Evolutionary conservation across 306 rosid species (phyloP).

Genomic region (Acacia confusa): DNA sequence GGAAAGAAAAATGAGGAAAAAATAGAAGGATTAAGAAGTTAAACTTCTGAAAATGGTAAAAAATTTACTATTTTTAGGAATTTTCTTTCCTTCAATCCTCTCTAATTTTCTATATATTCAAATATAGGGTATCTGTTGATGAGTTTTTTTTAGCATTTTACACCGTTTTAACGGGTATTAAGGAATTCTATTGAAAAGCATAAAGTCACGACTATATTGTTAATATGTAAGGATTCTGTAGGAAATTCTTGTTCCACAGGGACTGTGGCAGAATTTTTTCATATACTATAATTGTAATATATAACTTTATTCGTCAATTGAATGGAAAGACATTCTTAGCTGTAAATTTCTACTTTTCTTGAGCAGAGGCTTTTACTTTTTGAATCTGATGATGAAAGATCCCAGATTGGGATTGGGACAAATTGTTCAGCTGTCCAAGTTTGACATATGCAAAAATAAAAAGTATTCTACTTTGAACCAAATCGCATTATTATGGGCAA

Average conservation of each 20-base stretch:
- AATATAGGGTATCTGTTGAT: not conserved
- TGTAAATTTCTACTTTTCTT: not conserved
- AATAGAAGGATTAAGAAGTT: no score
- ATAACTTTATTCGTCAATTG: slow-evolving; percentile 19
- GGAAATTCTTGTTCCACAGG: slow-evolving; percentile 23
- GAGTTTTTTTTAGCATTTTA: not conserved
- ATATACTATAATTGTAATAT: slow-evolving; percentile 33
- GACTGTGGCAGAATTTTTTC: slow-evolving; percentile 36
- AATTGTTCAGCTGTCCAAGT: not conserved
- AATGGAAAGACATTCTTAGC: slow-evolving; percentile 13
- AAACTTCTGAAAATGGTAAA: no score
- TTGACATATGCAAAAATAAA: slow-evolving; percentile 16
- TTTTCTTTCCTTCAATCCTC: no score
- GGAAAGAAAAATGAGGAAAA: no score
- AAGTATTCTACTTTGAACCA: not conserved
- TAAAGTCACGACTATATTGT: not conserved
- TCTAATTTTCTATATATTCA: no score
- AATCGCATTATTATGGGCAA: not conserved
- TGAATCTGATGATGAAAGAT: not conserved
- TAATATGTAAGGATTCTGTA: slow-evolving; percentile 9
- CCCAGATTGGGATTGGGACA: slow-evolving; percentile 10
- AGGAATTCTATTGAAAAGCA: not conserved
- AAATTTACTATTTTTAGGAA: no score
- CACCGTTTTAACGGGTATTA: not conserved
- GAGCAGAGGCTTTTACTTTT: not conserved